A percentile compares a stretch with the other conserved stretches of the same genome.
phyloP scores from a whole-genome alignment of 2,329 filamentous ascomycete genomes.

The Cladobotryum mycophilum region DNA sequence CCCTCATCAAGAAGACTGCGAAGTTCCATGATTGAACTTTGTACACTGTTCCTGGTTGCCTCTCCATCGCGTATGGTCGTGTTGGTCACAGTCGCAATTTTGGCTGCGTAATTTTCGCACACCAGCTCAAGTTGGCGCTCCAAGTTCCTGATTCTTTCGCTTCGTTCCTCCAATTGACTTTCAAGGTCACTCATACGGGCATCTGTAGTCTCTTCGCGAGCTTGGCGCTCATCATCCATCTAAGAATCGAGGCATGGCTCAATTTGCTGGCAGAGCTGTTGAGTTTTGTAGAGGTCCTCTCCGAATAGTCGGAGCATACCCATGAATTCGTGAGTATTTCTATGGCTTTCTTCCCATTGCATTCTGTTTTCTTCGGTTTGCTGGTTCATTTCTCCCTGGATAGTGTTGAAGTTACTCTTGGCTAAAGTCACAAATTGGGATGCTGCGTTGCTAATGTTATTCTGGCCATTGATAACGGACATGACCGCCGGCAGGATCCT shows the following conservation, averaged over 20 bases:
- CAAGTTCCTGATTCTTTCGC: constrained; percentile 16
- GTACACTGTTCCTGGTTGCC: constrained; percentile 14
- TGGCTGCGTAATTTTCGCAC: constrained; percentile 14
- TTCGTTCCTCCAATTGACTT: constrained; percentile 16
- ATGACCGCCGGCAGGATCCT: constrained; percentile 2
- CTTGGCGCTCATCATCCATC: constrained; percentile 5
- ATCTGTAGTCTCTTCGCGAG: constrained; percentile 6
- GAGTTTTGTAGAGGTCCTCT: constrained; percentile 4
- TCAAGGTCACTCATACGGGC: constrained; percentile 12
- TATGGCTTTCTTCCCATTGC: not conserved
- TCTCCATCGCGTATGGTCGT: constrained; percentile 11
- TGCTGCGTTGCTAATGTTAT: not conserved
- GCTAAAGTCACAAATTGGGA: constrained; percentile 1
- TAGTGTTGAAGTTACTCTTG: not conserved
- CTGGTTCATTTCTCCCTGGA: constrained; percentile 4
- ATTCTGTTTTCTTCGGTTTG: not conserved
- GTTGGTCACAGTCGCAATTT: constrained; percentile 15
- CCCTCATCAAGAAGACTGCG: constrained; percentile 17
- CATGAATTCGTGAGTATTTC: not conserved
- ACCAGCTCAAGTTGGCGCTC: constrained; percentile 16
- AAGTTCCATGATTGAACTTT: constrained; percentile 15
- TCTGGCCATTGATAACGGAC: not conserved
- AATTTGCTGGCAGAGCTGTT: constrained; percentile 14
- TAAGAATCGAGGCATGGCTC: constrained; percentile 12
- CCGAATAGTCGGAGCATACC: not conserved